Evolutionary conservation across 257 asterid genomes (phyloP).

Genomic region (Plantago elongata): DNA sequence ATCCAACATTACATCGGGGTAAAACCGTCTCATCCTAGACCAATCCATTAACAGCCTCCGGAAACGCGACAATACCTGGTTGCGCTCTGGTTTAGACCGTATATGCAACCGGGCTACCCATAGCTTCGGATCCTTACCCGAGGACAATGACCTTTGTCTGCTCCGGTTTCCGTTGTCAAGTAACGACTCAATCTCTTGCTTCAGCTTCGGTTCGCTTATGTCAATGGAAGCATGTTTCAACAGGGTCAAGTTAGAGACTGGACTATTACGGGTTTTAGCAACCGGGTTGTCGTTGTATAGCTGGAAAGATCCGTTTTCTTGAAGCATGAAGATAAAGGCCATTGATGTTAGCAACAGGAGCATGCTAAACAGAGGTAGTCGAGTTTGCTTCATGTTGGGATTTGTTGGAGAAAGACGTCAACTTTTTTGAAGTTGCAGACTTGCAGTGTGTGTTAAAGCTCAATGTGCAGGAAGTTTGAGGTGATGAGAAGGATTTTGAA

Average conservation of each 20-base stretch:
- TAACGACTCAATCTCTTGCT: constrained; percentile 64
- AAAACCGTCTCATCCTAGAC: constrained; percentile 54
- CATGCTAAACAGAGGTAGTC: constrained; percentile 55
- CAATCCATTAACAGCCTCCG: constrained; percentile 56
- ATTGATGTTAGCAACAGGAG: constrained; percentile 41
- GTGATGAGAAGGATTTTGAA: constrained; percentile 43
- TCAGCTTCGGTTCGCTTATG: constrained; percentile 53
- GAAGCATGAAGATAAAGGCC: constrained; percentile 46
- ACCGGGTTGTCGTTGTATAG: constrained; percentile 33
- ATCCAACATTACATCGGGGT: constrained; percentile 45
- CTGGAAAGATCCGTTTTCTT: constrained; percentile 36
- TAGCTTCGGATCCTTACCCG: constrained; percentile 43
- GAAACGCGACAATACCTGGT: constrained; percentile 60
- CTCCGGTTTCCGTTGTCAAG: constrained; percentile 57
- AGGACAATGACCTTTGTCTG: constrained; percentile 71
- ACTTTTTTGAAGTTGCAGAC: background rate
- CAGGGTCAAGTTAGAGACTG: constrained; percentile 58
- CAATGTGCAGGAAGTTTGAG: constrained; percentile 46
- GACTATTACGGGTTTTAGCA: constrained; percentile 19
- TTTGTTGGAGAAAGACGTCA: constrained; percentile 16
- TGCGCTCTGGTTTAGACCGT: constrained; percentile 60
- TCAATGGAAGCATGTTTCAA: constrained; percentile 59
- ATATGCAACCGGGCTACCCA: constrained; percentile 47
- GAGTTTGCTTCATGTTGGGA: constrained; percentile 53
- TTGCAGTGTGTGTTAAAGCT: constrained; percentile 12